Base-by-base conservation (phyloP, 164 flowering plant species). In the Buxus sempervirens region DNA sequence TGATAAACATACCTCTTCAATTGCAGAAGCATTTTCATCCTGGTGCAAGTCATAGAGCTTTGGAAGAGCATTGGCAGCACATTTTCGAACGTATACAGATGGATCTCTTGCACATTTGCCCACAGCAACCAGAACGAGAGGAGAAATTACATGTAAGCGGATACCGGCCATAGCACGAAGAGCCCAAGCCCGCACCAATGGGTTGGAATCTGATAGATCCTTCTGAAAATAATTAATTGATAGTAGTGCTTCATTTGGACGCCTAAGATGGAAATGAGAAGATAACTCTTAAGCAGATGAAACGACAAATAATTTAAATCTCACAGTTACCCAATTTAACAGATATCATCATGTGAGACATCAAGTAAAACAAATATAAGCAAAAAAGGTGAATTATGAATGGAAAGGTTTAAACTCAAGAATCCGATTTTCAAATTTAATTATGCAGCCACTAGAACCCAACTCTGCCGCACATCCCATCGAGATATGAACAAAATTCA, bases 111-210 rank as follows among this genome's bases (percentile, higher is more conserved):
- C 93, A 75, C 97, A 87, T 79, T 93, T 96, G 26, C 82, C 69
- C 60, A 86, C 93, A 53, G 99, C 98, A 49, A 83, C 92, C 38
- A 93, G 72, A 73, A 89, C 97, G 68, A 96, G 74, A 63, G 97
- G 97, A 60, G 98, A 87, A 76, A 96, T 86, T 23, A 75, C 91
- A 84, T 90, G 99, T 60, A 96, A 74, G 18, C 95, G 93, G 45
- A 96, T 96, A 49, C 98, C 99, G 23, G 98, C 98, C 96, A 96
- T 93, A 42, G 99, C 86, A 64, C 99, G 95, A n/a, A 96, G 88
- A 15, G 99, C 98, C 96, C 99, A 93, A 26, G 98, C 99, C 80
- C 99, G 83, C 67, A 96, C 98, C 82, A 90, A 74, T n/a, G 99
- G 96, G 73, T 96, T 96, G 21, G 88, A 62, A 81, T 96, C 99